phyloP scores from a whole-genome alignment of 345 rosid species.

The Turnera subulata region DNA sequence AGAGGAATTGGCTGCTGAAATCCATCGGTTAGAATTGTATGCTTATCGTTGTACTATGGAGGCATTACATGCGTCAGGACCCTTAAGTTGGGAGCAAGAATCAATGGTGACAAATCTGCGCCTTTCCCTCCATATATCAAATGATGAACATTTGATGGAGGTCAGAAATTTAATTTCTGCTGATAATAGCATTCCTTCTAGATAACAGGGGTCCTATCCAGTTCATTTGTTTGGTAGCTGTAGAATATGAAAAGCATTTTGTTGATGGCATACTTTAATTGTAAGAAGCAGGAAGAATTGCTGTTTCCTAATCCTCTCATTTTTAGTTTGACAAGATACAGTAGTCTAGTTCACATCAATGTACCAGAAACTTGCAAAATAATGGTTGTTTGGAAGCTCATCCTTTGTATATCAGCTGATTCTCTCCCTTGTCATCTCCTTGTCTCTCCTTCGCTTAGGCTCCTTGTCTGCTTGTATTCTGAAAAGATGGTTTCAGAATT shows the following conservation, averaged over 20 bases:
- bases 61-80: slow-evolving; percentile 19
- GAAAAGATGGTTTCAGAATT: neutral
- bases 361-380: slow-evolving; percentile 24
- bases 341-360: slow-evolving; percentile 27
- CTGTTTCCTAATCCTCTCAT: slow-evolving; percentile 7
- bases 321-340: slow-evolving; percentile 22
- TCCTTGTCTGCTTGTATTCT: neutral
- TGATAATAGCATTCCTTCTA: slow-evolving; percentile 44
- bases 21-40: slow-evolving; percentile 59
- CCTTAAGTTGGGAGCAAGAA: slow-evolving; percentile 21
- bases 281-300: slow-evolving; percentile 32
- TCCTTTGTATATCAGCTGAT: neutral
- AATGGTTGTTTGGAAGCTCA: slow-evolving; percentile 7
- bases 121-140: slow-evolving; percentile 20
- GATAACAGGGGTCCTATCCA: slow-evolving; percentile 33
- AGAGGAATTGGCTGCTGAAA: slow-evolving; percentile 31
- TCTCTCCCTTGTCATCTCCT: neutral
- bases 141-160: slow-evolving; percentile 26
- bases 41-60: slow-evolving; percentile 42
- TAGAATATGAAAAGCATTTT: slow-evolving; percentile 25
- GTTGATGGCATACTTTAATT: slow-evolving; percentile 22
- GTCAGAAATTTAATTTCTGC: slow-evolving; percentile 59
- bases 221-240: slow-evolving; percentile 28
- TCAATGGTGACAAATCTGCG: slow-evolving; percentile 23
- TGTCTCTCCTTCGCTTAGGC: neutral